Evolutionary conservation across 768 basidiomycete species (phyloP).

Genomic region (Hypholoma sublateritium): DNA sequence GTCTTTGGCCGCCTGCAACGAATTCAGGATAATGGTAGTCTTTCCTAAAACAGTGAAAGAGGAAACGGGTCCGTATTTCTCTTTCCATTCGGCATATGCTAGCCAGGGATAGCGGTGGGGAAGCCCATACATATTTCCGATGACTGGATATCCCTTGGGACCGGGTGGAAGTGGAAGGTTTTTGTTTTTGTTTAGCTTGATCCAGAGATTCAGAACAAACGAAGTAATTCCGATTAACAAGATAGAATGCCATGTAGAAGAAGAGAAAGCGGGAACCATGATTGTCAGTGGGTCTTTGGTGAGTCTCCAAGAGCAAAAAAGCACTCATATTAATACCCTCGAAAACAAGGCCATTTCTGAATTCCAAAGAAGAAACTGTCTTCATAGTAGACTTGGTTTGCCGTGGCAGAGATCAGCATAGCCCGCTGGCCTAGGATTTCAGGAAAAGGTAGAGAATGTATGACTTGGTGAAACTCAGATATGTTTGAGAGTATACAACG

Average conservation of each 20-base stretch:
- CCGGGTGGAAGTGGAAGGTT: constrained; percentile 28
- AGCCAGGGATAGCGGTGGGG: constrained; percentile 27
- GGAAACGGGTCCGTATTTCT: constrained; percentile 26
- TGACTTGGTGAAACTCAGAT: too few relatives aligned
- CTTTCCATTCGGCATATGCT: constrained; percentile 30
- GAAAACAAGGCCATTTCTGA: too few relatives aligned
- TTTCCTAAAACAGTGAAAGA: constrained; percentile 36
- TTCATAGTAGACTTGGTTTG: too few relatives aligned
- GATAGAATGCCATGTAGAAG: neutral
- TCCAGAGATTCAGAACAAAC: neutral
- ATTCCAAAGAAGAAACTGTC: too few relatives aligned
- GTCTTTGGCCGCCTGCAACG: constrained; percentile 36
- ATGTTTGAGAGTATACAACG: too few relatives aligned
- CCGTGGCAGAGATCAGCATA: too few relatives aligned
- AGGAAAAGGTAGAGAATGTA: too few relatives aligned
- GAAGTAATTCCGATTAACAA: neutral
- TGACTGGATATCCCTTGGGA: constrained; percentile 29
- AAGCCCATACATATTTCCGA: constrained; percentile 33
- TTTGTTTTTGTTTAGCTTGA: neutral
- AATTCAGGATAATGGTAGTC: constrained; percentile 40
- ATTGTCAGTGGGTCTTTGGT: too few relatives aligned
- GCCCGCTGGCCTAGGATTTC: too few relatives aligned
- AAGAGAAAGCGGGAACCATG: neutral
- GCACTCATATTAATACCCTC: too few relatives aligned
- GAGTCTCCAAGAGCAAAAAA: too few relatives aligned